Base-by-base conservation (phyloP, 1,284 basidiomycete genomes). In the Rhodotorula sp. region DNA sequence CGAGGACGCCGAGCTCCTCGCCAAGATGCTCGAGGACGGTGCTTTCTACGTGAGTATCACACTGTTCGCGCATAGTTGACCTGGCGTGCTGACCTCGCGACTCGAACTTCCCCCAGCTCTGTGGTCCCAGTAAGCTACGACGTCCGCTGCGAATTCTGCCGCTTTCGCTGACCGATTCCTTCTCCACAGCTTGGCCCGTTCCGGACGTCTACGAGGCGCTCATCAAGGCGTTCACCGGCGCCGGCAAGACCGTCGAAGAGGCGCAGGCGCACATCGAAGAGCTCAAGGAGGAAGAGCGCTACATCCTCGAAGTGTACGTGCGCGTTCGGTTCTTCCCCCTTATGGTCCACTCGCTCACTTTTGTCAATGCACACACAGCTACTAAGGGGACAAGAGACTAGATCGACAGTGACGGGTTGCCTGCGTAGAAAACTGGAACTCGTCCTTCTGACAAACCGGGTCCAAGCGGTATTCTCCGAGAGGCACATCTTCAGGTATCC, bases 31-130 rank as follows among this genome's bases (percentile, higher is more conserved):
- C 68, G 78, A 81, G 43, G 79, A 87, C 47, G 93, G 91, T 31
- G 92, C 90, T 79, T 99, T 99, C 83, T 98, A 95, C 82, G 85
- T 99, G 63, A 98, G 95, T 95, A 7, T 94, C 97, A 79, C 91
- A 98, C n/a, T 94, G 90, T 64, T 67, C 45, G n/a, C 48, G 15
- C 23, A 34, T 31, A 69, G 14, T 7, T n/a, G 5, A 21, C 19
- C 3, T 38, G 12, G 23, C 48, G n/a, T 19, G 52, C 34, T 19
- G 5, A 23, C 3, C 5, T 3, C 23, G 19, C 14, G 31, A 14
- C 14, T 15, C 49, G 12, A 28, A 38, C 28, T 34, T 55, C 49
- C 28, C 28, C n/a, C 26, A 55, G 54, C 54, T 55, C n/a, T 57
- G 56, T 34, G 56, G 56, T 43, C 56, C 56, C 3, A 57, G 54